Evolutionary conservation across 139 green algal species (phyloP).

Genomic region (Chlamydomonas applanata): DNA sequence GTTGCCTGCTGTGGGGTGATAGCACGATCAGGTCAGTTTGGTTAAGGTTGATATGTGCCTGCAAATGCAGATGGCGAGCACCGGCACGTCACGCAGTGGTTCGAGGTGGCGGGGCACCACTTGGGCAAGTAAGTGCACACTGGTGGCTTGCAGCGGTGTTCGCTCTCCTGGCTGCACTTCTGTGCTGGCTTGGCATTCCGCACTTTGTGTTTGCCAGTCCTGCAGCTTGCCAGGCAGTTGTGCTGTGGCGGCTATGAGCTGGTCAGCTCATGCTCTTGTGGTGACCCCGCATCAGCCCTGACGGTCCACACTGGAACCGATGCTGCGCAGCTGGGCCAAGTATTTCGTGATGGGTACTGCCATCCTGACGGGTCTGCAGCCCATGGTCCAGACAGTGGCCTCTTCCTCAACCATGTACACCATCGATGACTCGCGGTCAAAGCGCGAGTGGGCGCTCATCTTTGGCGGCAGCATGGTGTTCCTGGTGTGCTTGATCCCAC

Average conservation of each 20-base stretch:
- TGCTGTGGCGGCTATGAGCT: not conserved
- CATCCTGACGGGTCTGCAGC: not conserved
- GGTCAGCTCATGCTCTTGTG: not conserved
- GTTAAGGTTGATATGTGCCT: no score
- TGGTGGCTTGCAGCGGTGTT: not conserved
- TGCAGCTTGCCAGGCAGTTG: no score
- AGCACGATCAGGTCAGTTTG: no score
- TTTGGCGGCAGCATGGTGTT: slow-evolving; percentile 20
- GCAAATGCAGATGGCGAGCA: slow-evolving; percentile 17
- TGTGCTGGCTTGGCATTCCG: no score
- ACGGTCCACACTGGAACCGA: no score
- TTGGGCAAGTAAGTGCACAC: slow-evolving; percentile 11
- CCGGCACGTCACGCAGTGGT: slow-evolving; percentile 8
- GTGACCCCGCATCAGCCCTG: no score
- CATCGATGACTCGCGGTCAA: slow-evolving; percentile 8
- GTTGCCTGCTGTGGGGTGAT: no score
- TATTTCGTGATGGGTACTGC: slow-evolving; percentile 1
- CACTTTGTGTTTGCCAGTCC: no score
- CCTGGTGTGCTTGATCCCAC: slow-evolving; percentile 1
- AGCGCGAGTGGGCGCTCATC: slow-evolving; percentile 22
- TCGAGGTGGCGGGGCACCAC: slow-evolving; percentile 7
- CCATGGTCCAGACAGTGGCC: slow-evolving; percentile 9
- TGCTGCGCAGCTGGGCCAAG: slow-evolving; percentile 8
- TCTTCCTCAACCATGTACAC: slow-evolving; percentile 18
- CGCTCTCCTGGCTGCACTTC: no score